phyloP scores from a whole-genome alignment of 2,329 filamentous ascomycete genomes.

The Aureobasidium namibiae region DNA sequence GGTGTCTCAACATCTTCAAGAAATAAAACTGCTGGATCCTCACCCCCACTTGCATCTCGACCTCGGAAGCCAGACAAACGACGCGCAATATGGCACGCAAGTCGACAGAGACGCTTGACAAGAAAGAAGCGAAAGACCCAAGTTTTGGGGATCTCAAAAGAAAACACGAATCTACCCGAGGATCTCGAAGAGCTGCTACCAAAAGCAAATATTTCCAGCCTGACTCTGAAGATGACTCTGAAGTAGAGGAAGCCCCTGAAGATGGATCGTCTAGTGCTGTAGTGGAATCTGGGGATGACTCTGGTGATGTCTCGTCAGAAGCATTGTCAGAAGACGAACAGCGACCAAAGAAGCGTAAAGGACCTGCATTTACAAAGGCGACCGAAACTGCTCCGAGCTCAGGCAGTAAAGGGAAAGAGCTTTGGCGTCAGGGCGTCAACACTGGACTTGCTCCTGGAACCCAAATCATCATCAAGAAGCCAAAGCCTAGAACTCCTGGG shows the following conservation, averaged over 20 bases:
- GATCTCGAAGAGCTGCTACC: constrained; percentile 22
- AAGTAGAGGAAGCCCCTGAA: constrained; percentile 20
- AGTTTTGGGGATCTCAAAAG: neutral
- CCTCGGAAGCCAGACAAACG: neutral
- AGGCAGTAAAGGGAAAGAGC: constrained; percentile 35
- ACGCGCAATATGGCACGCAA: constrained; percentile 8
- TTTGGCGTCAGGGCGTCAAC: constrained; percentile 50
- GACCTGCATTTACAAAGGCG: constrained; percentile 17
- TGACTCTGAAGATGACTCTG: constrained; percentile 28
- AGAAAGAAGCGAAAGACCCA: neutral
- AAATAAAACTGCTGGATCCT: neutral
- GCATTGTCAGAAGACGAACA: constrained; percentile 16
- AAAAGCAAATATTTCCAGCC: constrained; percentile 45
- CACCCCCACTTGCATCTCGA: neutral
- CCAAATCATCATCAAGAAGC: constrained; percentile 54
- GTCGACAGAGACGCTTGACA: neutral
- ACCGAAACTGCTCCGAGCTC: constrained; percentile 1
- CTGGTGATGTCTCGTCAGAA: constrained; percentile 33
- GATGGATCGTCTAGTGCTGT: constrained; percentile 24
- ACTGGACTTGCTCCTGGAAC: constrained; percentile 50
- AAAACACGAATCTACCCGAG: neutral
- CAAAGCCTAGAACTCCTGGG: constrained; percentile 53
- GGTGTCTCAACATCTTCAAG: constrained; percentile 4
- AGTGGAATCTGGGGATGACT: constrained; percentile 31
- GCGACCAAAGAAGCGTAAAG: constrained; percentile 17